A percentile compares a stretch with the other conserved stretches of the same genome.
phyloP scores from a whole-genome alignment of 345 rosid species.

The Adansonia digitata region DNA sequence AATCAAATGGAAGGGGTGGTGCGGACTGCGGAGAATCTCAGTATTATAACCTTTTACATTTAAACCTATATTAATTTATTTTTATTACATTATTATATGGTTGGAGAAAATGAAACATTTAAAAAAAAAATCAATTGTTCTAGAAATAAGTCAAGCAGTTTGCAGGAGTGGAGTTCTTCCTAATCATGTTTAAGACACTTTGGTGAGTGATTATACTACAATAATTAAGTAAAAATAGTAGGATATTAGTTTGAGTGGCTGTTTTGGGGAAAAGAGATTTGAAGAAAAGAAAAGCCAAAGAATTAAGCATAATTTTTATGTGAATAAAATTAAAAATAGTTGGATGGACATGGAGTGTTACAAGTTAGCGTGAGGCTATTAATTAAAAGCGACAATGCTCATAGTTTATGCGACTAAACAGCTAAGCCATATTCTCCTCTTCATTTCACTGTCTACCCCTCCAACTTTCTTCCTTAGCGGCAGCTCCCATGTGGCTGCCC shows the following conservation, averaged over 20 bases:
- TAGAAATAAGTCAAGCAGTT: conserved; percentile 1
- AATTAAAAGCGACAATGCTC: neutral
- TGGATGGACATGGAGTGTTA: conserved; percentile 19
- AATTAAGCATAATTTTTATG: neutral
- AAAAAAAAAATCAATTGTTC: neutral
- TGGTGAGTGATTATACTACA: neutral
- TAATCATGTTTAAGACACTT: conserved; percentile 17
- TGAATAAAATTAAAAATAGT: conserved; percentile 21
- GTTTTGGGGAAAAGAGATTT: neutral
- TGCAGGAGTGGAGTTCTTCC: neutral
- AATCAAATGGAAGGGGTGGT: neutral
- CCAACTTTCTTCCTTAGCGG: neutral
- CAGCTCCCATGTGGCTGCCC: neutral
- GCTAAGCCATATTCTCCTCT: conserved; percentile 22
- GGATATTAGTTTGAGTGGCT: neutral
- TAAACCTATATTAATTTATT: neutral
- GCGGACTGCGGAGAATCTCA: no score
- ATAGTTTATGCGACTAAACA: conserved; percentile 15
- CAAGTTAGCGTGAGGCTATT: neutral
- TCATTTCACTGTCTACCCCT: conserved; percentile 15
- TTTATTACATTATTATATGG: no score
- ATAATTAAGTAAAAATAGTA: neutral
- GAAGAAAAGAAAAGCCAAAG: neutral
- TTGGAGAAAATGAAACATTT: neutral
- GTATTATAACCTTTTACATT: neutral